Evolutionary conservation across 2,329 filamentous ascomycete genomes (phyloP).

Genomic region (Paraphoma sp.): DNA sequence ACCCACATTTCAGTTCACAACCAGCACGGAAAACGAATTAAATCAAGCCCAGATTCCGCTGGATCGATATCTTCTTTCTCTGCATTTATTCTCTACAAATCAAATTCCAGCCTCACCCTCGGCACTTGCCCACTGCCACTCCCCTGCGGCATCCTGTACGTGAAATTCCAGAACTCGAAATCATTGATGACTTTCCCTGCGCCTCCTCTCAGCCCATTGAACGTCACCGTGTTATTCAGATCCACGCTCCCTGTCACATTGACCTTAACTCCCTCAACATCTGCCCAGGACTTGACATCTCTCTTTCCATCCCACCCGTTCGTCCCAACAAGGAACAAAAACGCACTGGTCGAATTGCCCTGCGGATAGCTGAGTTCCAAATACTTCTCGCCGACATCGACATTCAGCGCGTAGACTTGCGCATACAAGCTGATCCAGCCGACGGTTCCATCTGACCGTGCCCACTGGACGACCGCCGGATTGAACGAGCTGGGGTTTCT

Average conservation of each 20-base stretch:
- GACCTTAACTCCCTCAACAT: slow-evolving; percentile 58
- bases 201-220: slow-evolving; percentile 52
- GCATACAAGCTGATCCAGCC: slow-evolving; percentile 41
- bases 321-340: slow-evolving; percentile 58
- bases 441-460: slow-evolving; percentile 35
- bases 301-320: slow-evolving; percentile 53
- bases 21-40: no score
- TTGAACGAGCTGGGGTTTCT: slow-evolving; percentile 62
- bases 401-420: slow-evolving; percentile 30
- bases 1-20: no score
- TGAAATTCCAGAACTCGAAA: slow-evolving; percentile 53
- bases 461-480: slow-evolving; percentile 68
- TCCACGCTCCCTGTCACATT: slow-evolving; percentile 56
- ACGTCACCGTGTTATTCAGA: slow-evolving; percentile 49
- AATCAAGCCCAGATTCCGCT: no score
- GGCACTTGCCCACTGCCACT: slow-evolving; percentile 35
- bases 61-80: no score
- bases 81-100: not conserved
- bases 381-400: slow-evolving; percentile 29
- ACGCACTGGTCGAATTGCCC: slow-evolving; percentile 58
- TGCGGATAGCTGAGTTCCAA: slow-evolving; percentile 62
- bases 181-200: slow-evolving; percentile 46
- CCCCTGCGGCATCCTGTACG: slow-evolving; percentile 45
- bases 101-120: slow-evolving; percentile 31
- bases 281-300: slow-evolving; percentile 55